Evolutionary conservation across 139 green algal species (phyloP).

Genomic region (Mychonastes homosphaera): DNA sequence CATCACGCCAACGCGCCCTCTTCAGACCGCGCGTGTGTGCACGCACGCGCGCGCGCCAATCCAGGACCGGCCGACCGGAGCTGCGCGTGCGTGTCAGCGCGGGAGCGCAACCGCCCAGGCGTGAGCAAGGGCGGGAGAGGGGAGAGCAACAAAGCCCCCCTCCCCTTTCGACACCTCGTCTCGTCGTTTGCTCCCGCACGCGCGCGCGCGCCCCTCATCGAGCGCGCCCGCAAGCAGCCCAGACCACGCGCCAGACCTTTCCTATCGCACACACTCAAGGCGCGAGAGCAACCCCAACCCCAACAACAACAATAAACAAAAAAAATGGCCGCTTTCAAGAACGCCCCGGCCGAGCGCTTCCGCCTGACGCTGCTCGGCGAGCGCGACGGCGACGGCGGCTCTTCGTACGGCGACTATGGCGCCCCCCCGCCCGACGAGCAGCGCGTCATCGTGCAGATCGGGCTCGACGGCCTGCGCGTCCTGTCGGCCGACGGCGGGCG

Average conservation of each 20-base stretch:
- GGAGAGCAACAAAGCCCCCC: no score
- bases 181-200: background rate
- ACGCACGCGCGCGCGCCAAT: no score
- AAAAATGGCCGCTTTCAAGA: conserved; percentile 7
- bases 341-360: conserved; percentile 8
- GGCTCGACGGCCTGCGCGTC: conserved; percentile 70
- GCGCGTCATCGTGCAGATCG: conserved; percentile 51
- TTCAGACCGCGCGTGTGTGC: no score
- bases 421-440: no score
- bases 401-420: no score
- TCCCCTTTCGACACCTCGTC: background rate
- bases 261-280: no score
- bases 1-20: no score
- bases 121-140: no score
- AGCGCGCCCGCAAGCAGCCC: background rate
- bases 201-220: background rate
- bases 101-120: no score
- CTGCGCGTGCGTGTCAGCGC: no score
- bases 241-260: background rate
- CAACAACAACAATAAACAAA: no score
- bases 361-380: conserved; percentile 5
- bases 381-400: conserved; percentile 5
- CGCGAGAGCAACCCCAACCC: background rate
- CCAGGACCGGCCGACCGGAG: no score
- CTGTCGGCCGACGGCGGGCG: conserved; percentile 30